Conservation (phyloP, 2,329 filamentous ascomycete species). For the Penicillium sp. region DNA sequence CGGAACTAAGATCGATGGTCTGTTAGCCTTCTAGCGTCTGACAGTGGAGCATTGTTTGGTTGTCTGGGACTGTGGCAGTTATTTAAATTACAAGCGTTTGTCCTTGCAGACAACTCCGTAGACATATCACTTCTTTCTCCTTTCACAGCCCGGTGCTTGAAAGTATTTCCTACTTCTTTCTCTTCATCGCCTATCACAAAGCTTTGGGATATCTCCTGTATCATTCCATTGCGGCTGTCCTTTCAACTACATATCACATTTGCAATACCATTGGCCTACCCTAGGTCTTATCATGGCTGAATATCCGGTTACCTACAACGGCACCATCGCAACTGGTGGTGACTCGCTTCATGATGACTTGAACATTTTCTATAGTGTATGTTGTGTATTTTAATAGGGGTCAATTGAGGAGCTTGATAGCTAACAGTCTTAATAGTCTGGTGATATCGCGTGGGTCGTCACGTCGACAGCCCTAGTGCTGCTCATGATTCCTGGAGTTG, state of each 20-base stretch:
- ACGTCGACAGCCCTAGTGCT: slow-evolving; percentile 75
- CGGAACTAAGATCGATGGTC: slow-evolving; percentile 21
- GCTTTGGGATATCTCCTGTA: not conserved
- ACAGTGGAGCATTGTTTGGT: slow-evolving; percentile 23
- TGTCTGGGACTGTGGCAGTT: slow-evolving; percentile 12
- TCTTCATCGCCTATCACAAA: not conserved
- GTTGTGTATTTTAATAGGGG: not conserved
- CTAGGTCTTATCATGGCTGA: slow-evolving; percentile 33
- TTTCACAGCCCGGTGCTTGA: not conserved
- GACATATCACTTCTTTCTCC: slow-evolving; percentile 22
- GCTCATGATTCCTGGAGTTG: slow-evolving; percentile 90
- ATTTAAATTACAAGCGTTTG: slow-evolving; percentile 25
- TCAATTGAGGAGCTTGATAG: not conserved
- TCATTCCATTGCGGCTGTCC: not conserved
- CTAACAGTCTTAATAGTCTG: slow-evolving; percentile 55
- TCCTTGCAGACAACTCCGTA: slow-evolving; percentile 25
- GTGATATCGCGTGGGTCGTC: slow-evolving; percentile 80
- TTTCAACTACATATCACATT: not conserved
- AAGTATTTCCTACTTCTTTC: slow-evolving; percentile 1
- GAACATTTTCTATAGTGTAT: slow-evolving; percentile 74
- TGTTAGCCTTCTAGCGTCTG: slow-evolving; percentile 18
- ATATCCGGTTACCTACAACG: slow-evolving; percentile 60
- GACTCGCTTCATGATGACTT: slow-evolving; percentile 67
- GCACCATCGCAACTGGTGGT: slow-evolving; percentile 63
- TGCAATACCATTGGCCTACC: not conserved